Evolutionary conservation across 1,139 yeast species (phyloP).

Genomic region (Hyphopichia pseudoburtonii): DNA sequence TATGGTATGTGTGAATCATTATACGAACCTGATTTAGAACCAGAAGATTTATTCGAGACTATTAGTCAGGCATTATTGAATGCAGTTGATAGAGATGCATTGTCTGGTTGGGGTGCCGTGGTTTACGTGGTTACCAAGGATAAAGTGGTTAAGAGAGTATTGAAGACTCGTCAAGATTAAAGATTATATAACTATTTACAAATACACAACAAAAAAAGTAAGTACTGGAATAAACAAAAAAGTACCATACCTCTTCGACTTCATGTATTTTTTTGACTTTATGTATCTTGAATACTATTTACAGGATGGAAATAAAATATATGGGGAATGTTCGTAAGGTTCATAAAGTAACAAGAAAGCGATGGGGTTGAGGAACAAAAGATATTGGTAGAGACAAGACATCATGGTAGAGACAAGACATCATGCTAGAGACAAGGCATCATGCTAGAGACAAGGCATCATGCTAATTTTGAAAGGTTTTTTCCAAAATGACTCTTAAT

Average conservation of each 20-base stretch:
- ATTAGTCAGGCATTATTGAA: slow-evolving; percentile 90
- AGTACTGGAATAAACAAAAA: no score
- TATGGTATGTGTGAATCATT: slow-evolving; percentile 99
- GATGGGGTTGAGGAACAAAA: no score
- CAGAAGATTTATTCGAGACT: slow-evolving; percentile 95
- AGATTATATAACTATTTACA: no score
- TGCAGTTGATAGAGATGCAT: slow-evolving; percentile 96
- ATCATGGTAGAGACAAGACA: no score
- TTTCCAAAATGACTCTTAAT: no score
- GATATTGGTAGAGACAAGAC: no score
- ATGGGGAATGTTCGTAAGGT: not conserved
- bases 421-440: no score
- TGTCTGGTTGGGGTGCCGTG: slow-evolving; percentile 98
- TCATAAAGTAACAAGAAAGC: not conserved
- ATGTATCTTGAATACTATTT: slow-evolving; percentile 1
- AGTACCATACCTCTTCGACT: no score
- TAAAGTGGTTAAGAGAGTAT: slow-evolving; percentile 79
- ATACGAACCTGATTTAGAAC: slow-evolving; percentile 89
- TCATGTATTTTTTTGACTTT: no score
- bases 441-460: no score
- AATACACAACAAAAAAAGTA: no score
- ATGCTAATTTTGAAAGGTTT: no score
- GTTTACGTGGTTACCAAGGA: slow-evolving; percentile 93
- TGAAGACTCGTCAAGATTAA: slow-evolving; percentile 91
- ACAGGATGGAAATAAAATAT: not conserved